phyloP scores from a whole-genome alignment of 331 rosid genomes.

The Stylosanthes scabra region DNA sequence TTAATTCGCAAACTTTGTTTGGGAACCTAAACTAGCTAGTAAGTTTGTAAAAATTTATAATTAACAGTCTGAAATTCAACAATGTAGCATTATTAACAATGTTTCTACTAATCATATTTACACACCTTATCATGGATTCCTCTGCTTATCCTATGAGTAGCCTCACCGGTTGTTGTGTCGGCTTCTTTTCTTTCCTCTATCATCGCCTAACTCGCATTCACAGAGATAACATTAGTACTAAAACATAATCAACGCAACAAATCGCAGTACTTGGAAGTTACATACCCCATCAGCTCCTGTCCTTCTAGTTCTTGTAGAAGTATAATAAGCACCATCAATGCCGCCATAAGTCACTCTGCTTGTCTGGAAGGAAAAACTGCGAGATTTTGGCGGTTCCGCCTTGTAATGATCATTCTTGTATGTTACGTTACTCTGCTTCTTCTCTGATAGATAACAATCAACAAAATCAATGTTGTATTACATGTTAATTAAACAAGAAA shows the following conservation, averaged over 20 bases:
- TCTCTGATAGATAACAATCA: conserved; percentile 41
- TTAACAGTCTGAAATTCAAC: not conserved
- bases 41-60: too few relatives aligned
- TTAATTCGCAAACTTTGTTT: too few relatives aligned
- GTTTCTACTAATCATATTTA: conserved; percentile 5
- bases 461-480: not conserved
- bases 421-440: conserved; percentile 39
- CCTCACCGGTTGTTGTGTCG: conserved; percentile 74
- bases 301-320: conserved; percentile 67
- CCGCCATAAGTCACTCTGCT: conserved; percentile 88
- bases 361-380: conserved; percentile 49
- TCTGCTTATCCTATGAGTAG: conserved; percentile 75
- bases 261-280: conserved; percentile 9
- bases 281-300: conserved; percentile 76
- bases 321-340: conserved; percentile 79
- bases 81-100: conserved; percentile 1
- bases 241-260: not conserved
- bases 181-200: conserved; percentile 90
- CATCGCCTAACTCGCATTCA: conserved; percentile 50
- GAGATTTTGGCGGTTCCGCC: conserved; percentile 39
- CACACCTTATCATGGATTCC: conserved; percentile 89
- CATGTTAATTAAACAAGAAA: conserved; percentile 6
- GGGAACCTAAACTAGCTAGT: too few relatives aligned
- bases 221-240: conserved; percentile 10
- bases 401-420: conserved; percentile 40